These are phyloP conservation scores for Paraurostyla sp. DNA, from an alignment of 73 alveolate genomes.

Conservation along the genomic window DNA sequence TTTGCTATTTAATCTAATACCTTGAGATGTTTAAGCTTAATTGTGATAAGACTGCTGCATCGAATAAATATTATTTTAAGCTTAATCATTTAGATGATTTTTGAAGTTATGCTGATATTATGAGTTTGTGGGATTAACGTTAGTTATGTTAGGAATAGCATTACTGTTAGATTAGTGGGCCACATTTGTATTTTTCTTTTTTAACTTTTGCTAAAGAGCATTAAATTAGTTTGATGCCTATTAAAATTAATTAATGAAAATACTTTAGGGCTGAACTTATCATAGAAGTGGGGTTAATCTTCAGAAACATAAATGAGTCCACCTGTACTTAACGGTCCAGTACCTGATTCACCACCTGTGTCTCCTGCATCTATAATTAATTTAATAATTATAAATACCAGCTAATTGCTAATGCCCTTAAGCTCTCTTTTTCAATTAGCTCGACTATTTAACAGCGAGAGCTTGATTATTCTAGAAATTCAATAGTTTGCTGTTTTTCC, in stretches of 20 bases:
- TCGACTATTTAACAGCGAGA: neutral
- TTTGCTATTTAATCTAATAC: slow-evolving; percentile 23
- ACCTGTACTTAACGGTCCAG: slow-evolving; percentile 28
- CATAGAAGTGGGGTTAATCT: slow-evolving; percentile 17
- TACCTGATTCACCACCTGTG: slow-evolving; percentile 30
- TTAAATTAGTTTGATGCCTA: slow-evolving; percentile 38
- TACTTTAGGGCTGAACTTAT: slow-evolving; percentile 57
- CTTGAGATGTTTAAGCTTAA: neutral
- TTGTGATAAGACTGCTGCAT: neutral
- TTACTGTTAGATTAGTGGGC: neutral
- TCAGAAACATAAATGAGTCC: slow-evolving; percentile 34
- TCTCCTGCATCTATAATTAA: slow-evolving; percentile 13
- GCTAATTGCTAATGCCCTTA: neutral
- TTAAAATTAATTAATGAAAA: no score
- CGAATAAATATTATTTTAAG: neutral
- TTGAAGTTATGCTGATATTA: no score
- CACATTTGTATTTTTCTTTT: neutral
- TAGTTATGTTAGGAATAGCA: no score
- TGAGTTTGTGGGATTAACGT: no score
- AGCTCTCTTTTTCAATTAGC: neutral
- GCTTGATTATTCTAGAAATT: neutral
- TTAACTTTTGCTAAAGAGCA: slow-evolving; percentile 23
- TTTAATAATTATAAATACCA: neutral
- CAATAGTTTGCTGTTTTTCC: neutral
- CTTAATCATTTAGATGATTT: no score